Percentiles rank a stretch among this genome's conserved stretches.
Evolutionary conservation across 257 asterid species (phyloP).

Genomic region (Schizonepeta tenuifolia): DNA sequence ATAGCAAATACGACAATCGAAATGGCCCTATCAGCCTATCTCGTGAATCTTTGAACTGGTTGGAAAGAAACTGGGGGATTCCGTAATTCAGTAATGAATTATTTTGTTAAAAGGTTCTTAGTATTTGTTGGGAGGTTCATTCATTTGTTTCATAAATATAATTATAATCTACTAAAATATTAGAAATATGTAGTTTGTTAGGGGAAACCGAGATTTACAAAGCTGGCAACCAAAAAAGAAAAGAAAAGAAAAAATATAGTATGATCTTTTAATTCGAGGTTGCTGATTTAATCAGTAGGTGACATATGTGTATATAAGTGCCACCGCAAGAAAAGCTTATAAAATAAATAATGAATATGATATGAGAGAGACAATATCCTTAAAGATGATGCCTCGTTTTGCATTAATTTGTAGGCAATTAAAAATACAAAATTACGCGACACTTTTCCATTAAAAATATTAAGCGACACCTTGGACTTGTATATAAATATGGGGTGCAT

Average conservation of each 20-base stretch:
- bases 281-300: slow-evolving; percentile 11
- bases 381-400: slow-evolving; percentile 2
- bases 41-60: background rate
- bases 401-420: background rate
- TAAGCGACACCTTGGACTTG: slow-evolving; percentile 40
- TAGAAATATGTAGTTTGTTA: slow-evolving; percentile 7
- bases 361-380: slow-evolving; percentile 29
- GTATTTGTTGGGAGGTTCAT: slow-evolving; percentile 3
- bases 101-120: background rate
- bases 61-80: background rate
- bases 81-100: background rate
- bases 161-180: background rate
- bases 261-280: background rate
- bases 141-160: background rate
- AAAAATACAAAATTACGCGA: slow-evolving; percentile 10
- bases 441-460: background rate
- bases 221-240: slow-evolving; percentile 34
- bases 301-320: slow-evolving; percentile 18
- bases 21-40: background rate
- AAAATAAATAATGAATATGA: background rate
- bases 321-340: slow-evolving; percentile 30
- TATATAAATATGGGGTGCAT: slow-evolving; percentile 26
- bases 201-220: slow-evolving; percentile 11
- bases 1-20: background rate
- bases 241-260: background rate